Evolutionary conservation across 2,329 filamentous ascomycete species (phyloP).

Genomic region (Hirsutella minnesotensis): DNA sequence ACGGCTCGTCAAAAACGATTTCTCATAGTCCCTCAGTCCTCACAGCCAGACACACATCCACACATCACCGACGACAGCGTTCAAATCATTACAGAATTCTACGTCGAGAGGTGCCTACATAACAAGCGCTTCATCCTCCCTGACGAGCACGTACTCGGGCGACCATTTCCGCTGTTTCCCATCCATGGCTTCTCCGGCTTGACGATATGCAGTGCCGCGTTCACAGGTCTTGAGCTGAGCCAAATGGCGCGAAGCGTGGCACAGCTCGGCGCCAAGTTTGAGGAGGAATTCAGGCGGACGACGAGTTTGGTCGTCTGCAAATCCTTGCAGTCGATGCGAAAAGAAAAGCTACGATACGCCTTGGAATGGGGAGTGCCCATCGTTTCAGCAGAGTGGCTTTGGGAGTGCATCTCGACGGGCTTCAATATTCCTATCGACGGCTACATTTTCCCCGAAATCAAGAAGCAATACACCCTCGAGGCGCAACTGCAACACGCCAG

Average conservation of each 20-base stretch:
- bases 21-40: slow-evolving; percentile 42
- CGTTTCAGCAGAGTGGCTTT: slow-evolving; percentile 76
- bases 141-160: slow-evolving; percentile 57
- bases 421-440: slow-evolving; percentile 30
- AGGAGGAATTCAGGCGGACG: slow-evolving; percentile 60
- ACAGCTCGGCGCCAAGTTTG: slow-evolving; percentile 70
- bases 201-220: slow-evolving; percentile 68
- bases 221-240: slow-evolving; percentile 71
- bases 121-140: slow-evolving; percentile 62
- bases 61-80: slow-evolving; percentile 23
- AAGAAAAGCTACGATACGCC: slow-evolving; percentile 71
- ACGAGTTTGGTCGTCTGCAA: slow-evolving; percentile 72
- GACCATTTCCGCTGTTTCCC: slow-evolving; percentile 61
- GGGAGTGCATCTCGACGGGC: slow-evolving; percentile 59
- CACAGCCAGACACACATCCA: slow-evolving; percentile 33
- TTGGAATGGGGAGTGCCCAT: slow-evolving; percentile 65
- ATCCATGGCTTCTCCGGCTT: slow-evolving; percentile 59
- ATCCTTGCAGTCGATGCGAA: slow-evolving; percentile 41
- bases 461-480: slow-evolving; percentile 15
- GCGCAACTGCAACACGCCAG: slow-evolving; percentile 3
- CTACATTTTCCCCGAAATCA: slow-evolving; percentile 36
- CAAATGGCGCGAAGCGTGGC: slow-evolving; percentile 69
- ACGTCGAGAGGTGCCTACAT: slow-evolving; percentile 80
- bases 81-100: slow-evolving; percentile 72
- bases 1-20: slow-evolving; percentile 27